Base-by-base conservation (phyloP, 176 grass and related monocot species). In the Microstegium vimineum region DNA sequence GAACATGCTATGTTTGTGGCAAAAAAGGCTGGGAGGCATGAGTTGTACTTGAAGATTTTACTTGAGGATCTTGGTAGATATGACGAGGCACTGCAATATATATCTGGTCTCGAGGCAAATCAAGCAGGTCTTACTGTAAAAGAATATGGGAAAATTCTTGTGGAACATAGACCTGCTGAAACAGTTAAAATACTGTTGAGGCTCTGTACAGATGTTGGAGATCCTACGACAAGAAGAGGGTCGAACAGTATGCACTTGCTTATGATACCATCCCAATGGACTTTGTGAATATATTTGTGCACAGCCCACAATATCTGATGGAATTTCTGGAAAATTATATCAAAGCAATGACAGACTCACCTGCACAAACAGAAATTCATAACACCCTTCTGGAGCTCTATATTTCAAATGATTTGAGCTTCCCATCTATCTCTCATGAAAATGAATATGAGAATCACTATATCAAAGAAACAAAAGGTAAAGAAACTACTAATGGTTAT, bases 11-110 rank as follows among this genome's bases (percentile, higher is more conserved):
- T 99, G 89, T 95, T 95, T 89, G 93, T 99, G 45, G 91, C 96
- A n/a, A 99, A 83, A 84, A 99, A 99, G 83, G 87, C 89, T 85
- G 96, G 91, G 75, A 83, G 91, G 67, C 96, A 95, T 95, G 93
- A 99, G 69, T 86, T 92, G 89, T 99, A 99, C 79, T 89, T 99
- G 75, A 99, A 99, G 64, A 95, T 95, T 89, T 90, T 99, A 83
- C 91, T 99, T 26, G 96, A 99, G 89, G 96, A 99, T 84, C 93
- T 99, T 88, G 93, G 77, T 78, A 90, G 93, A 82, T 99, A 95
- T 68, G 83, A 95, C 85, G 93, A 95, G 80, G 93, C 91, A 26
- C 85, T 99, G 65, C 84, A 88, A 82, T 99, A 99, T 71, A 99
- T 99, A 83, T 95, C 91, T 51, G 43, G 96, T 51, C 96, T 99